Conservation (phyloP, 441 rosid genomes). For the Macaranga tanarius region DNA sequence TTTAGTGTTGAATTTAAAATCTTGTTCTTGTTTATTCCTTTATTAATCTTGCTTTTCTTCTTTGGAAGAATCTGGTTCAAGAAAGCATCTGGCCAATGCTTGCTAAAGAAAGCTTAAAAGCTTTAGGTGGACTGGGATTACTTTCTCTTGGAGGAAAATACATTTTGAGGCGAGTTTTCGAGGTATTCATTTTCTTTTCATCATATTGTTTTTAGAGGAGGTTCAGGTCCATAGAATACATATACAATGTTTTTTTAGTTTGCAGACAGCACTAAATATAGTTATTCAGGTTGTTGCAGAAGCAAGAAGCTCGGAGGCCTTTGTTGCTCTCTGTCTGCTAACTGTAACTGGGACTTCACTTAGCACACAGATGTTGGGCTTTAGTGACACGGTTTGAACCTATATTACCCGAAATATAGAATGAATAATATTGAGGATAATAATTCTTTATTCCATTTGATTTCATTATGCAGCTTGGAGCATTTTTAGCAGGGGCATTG, state of each 20-base stretch:
- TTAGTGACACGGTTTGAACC: slow-evolving; percentile 81
- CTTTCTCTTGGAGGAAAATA: slow-evolving; percentile 93
- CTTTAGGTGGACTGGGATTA: slow-evolving; percentile 80
- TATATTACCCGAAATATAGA: slow-evolving; percentile 16
- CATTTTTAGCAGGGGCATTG: slow-evolving; percentile 93
- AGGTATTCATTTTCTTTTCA: slow-evolving; percentile 42
- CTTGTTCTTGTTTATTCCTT: not conserved
- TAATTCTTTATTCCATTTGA: slow-evolving; percentile 13
- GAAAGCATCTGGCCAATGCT: slow-evolving; percentile 94
- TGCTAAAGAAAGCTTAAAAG: slow-evolving; percentile 83
- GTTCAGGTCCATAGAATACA: not conserved
- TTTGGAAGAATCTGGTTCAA: slow-evolving; percentile 52
- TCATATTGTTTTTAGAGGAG: not conserved
- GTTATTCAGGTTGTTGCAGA: slow-evolving; percentile 78
- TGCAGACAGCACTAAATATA: slow-evolving; percentile 32
- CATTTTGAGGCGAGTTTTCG: slow-evolving; percentile 75
- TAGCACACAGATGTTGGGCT: slow-evolving; percentile 84
- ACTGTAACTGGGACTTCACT: slow-evolving; percentile 96
- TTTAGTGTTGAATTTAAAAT: not conserved
- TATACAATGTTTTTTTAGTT: slow-evolving; percentile 9
- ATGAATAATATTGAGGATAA: not conserved
- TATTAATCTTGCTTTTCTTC: not conserved
- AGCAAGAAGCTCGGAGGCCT: slow-evolving; percentile 93
- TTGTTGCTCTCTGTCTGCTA: slow-evolving; percentile 92
- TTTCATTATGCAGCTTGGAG: slow-evolving; percentile 75